Evolutionary conservation across 1,284 basidiomycete species (phyloP), one percentile per base, ranked within the genome.

Genomic region (Malassezia dermatis): DNA sequence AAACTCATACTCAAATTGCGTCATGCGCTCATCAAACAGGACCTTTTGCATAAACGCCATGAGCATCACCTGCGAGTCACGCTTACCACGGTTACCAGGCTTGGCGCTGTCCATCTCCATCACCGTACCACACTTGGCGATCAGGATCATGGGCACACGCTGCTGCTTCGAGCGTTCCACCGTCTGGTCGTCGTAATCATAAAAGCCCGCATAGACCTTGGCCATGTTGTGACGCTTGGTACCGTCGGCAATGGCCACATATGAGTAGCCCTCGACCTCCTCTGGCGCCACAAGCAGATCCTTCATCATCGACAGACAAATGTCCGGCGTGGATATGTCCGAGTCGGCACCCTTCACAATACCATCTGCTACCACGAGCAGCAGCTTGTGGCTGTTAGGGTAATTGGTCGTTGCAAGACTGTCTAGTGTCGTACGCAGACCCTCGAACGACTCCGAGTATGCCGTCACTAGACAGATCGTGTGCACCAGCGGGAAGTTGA

Each of bases 171-270:
- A 86, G 28, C 80, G 80, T 78, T 98, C 94, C 37, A 89, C 82
- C 0, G 91, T 95, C 54, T 85, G 81, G 71, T 90, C 82, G 75
- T 96, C 90, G 76, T 98, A 98, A 60, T 85, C 82, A 77, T 99
- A 99, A 79, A 89, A 98, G 4, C 94, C 94, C 30, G 93, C 90
- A 69, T 86, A 96, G 41, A 98, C 90, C 78, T 93, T 93, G 57
- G 93, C 93, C 90, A 94, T 94, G 77, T 98, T 99, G 80, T 96
- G 93, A 21, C 89, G 82, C 79, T 96, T 98, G 80, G 95, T 89
- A 28, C 94, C 94, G 75, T 98, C 91, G 23, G 94, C 94, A 67
- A 98, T 96, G 58, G 94, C 90, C 43, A 96, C 89, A 73, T 98
- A 99, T 47, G 90, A 94, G 70, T 94, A 86, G 8, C 90, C 80